phyloP scores from a whole-genome alignment of 1,139 yeast genomes.

The Pichia sp. region DNA sequence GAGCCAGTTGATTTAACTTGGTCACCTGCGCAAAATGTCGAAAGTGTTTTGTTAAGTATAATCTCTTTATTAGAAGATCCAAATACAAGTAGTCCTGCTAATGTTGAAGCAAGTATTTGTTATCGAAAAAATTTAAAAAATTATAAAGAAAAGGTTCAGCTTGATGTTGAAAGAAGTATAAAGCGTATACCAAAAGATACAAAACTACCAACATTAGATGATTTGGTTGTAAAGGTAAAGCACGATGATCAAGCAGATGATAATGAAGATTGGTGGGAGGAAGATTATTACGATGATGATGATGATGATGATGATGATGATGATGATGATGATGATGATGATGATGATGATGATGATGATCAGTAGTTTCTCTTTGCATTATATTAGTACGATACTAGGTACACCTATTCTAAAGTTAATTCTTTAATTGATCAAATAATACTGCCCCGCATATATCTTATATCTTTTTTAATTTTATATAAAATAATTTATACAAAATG shows the following conservation, averaged over 20 bases:
- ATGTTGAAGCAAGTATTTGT: constrained; percentile 92
- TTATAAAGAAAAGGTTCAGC: constrained; percentile 69
- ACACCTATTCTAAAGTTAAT: neutral
- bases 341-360: neutral
- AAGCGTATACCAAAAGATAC: constrained; percentile 83
- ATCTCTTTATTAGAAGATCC: constrained; percentile 92
- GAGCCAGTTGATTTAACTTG: constrained; percentile 92
- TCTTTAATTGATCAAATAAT: neutral
- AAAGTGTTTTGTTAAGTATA: constrained; percentile 81
- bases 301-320: constrained; percentile 43
- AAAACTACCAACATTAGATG: constrained; percentile 63
- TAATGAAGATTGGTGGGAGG: constrained; percentile 82
- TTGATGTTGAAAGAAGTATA: constrained; percentile 79
- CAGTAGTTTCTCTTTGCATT: neutral
- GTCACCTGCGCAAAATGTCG: constrained; percentile 97
- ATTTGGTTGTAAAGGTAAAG: constrained; percentile 25
- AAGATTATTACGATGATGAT: constrained; percentile 50
- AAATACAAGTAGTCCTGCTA: constrained; percentile 83
- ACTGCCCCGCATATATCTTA: neutral
- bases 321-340: constrained; percentile 27
- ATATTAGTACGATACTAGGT: constrained; percentile 9
- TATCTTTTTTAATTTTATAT: neutral
- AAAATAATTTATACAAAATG: neutral
- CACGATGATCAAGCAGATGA: constrained; percentile 72
- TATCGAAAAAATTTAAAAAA: constrained; percentile 79